Conservation (phyloP, 1,284 basidiomycete species). For the Sporisorium scitamineum region DNA sequence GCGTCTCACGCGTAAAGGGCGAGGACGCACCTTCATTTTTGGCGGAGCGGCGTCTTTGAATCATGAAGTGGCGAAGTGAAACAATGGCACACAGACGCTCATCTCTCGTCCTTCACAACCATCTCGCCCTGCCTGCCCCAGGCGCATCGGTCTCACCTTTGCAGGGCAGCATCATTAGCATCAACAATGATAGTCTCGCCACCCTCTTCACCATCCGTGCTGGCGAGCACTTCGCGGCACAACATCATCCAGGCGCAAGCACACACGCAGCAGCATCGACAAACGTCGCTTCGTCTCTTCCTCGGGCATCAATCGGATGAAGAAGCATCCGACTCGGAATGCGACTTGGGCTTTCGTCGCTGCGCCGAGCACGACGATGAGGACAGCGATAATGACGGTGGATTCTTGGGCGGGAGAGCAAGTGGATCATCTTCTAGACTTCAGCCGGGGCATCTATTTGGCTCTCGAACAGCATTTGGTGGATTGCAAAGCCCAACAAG, state of each 20-base stretch:
- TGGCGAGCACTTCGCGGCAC: slow-evolving; percentile 48
- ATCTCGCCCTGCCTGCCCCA: background rate
- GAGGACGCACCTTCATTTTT: slow-evolving; percentile 1
- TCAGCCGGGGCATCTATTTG: slow-evolving; percentile 14
- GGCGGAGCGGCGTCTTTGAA: background rate
- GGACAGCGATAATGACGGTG: slow-evolving; percentile 16
- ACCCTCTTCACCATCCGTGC: slow-evolving; percentile 39
- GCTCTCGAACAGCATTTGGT: background rate
- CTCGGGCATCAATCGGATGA: slow-evolving; percentile 42
- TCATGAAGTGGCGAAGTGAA: slow-evolving; percentile 19
- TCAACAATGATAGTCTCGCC: slow-evolving; percentile 29
- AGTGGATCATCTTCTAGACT: slow-evolving; percentile 16
- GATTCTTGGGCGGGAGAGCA: background rate
- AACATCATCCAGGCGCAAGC: slow-evolving; percentile 36
- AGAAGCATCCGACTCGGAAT: slow-evolving; percentile 12
- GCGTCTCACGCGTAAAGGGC: slow-evolving; percentile 43
- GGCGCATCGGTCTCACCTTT: background rate
- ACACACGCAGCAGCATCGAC: slow-evolving; percentile 7
- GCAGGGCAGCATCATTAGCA: background rate
- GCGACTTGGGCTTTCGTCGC: slow-evolving; percentile 6
- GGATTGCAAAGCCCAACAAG: background rate
- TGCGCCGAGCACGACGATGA: slow-evolving; percentile 4
- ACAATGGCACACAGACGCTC: background rate
- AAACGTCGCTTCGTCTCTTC: slow-evolving; percentile 47
- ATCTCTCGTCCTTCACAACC: background rate